Evolutionary conservation across 495 filamentous ascomycete genomes (phyloP), one percentile per base, ranked within the genome.

Genomic region (Daldinia decipiens): DNA sequence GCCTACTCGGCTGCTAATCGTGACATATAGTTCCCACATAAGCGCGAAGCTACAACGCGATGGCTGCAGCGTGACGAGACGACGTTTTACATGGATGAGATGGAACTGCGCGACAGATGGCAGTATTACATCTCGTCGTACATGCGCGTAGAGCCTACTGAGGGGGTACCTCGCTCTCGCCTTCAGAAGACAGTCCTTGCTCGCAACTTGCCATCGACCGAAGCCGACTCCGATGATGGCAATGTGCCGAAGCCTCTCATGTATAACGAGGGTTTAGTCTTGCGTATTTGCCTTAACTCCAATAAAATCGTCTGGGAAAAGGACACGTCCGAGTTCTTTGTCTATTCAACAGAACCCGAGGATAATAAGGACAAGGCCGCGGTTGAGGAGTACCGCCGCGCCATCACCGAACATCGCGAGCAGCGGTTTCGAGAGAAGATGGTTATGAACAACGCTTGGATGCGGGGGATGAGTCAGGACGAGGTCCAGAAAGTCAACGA

Each of bases 71-170:
- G 87, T 58, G 92, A 94, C 67, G 93, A 97, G 69, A 87, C 89
- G 4, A 96, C 93, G 0, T 91, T 95, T 73, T 87, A 93, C 70
- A 84, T 84, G 75, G 82, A 87, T 63, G 86, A 89, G 68, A 84
- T 89, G 80, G 81, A 85, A 71, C 83, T 81, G 19, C 82, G 81
- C 62, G 83, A 88, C 40, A 81, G 82, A 59, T 98, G 95, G 95
- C 91, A 92, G 55, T 94, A 95, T 83, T 99, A 99, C 76, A 91
- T 97, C 45, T 93, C 93, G 43, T 92, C 94, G 9, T 99, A 91
- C 79, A 90, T 91, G 53, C 91, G 92, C 75, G 84, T 93, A 47
- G 94, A 96, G 63, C 92, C 91, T 5, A 99, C 96, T 13, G 96
- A 99, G 79, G 92, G 92, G 29, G 85, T 98, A 6, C 81, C 85